A percentile compares a stretch with the other conserved stretches of the same genome.
Evolutionary conservation across 1,139 yeast genomes (phyloP).

Genomic region (Petasospora fabianii): DNA sequence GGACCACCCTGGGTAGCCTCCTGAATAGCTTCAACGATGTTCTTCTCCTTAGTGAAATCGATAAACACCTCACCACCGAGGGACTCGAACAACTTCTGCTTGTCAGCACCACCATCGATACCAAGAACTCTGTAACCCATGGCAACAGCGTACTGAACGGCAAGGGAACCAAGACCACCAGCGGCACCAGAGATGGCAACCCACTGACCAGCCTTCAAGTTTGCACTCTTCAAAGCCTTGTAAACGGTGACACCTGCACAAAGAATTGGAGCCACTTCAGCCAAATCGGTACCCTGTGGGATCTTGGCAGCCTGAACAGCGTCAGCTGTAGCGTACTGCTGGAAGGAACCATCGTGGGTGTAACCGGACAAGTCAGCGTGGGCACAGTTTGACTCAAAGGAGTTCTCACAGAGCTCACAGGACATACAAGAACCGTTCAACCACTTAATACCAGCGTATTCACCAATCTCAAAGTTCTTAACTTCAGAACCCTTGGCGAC

Average conservation of each 20-base stretch:
- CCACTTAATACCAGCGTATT: slow-evolving; percentile 64
- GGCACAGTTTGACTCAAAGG: slow-evolving; percentile 56
- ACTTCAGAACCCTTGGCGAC: slow-evolving; percentile 58
- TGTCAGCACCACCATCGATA: slow-evolving; percentile 61
- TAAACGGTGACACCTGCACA: slow-evolving; percentile 70
- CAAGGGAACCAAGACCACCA: slow-evolving; percentile 66
- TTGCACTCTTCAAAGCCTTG: slow-evolving; percentile 63
- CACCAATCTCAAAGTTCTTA: slow-evolving; percentile 58
- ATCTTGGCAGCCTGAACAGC: slow-evolving; percentile 63
- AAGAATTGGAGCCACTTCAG: slow-evolving; percentile 56
- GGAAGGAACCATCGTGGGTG: slow-evolving; percentile 68
- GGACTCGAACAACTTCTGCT: slow-evolving; percentile 45
- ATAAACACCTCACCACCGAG: slow-evolving; percentile 58
- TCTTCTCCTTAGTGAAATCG: slow-evolving; percentile 51
- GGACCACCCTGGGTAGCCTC: slow-evolving; percentile 58
- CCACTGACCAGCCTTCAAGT: slow-evolving; percentile 56
- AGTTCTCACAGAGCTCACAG: slow-evolving; percentile 56
- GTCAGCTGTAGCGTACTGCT: slow-evolving; percentile 64
- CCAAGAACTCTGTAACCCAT: slow-evolving; percentile 62
- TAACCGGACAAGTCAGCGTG: slow-evolving; percentile 61
- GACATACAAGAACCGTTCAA: slow-evolving; percentile 59
- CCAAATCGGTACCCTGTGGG: slow-evolving; percentile 55
- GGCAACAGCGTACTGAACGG: slow-evolving; percentile 61
- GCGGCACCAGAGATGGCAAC: slow-evolving; percentile 64
- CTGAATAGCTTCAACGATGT: slow-evolving; percentile 46